Conservation (phyloP, 2,329 filamentous ascomycete genomes). For the Parafenestella ontariensis region DNA sequence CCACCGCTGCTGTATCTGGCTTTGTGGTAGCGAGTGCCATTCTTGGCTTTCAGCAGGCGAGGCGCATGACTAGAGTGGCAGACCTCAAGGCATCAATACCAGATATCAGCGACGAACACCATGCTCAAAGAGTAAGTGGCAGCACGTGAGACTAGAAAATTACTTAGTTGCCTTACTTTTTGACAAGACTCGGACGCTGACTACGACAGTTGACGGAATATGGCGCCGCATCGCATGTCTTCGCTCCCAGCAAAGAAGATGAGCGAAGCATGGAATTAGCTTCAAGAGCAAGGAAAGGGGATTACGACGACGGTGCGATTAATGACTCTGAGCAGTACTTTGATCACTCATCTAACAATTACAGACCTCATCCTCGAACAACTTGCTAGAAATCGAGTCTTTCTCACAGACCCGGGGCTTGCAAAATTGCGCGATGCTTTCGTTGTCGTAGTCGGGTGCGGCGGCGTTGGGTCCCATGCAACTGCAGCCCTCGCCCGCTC, state of each 20-base stretch:
- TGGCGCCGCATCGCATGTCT: conserved; percentile 60
- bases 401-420: conserved; percentile 83
- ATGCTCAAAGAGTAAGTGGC: conserved; percentile 57
- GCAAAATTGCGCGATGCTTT: conserved; percentile 80
- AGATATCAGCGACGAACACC: conserved; percentile 58
- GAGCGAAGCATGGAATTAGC: conserved; percentile 65
- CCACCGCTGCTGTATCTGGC: conserved; percentile 69
- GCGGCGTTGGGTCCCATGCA: conserved; percentile 94
- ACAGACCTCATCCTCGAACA: conserved; percentile 92
- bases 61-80: conserved; percentile 61
- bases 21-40: conserved; percentile 60
- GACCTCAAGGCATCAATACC: conserved; percentile 69
- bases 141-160: not conserved
- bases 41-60: conserved; percentile 63
- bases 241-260: conserved; percentile 59
- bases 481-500: conserved; percentile 85
- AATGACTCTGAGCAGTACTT: not conserved
- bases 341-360: conserved; percentile 4
- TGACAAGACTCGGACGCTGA: conserved; percentile 39
- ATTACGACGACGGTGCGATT: conserved; percentile 67
- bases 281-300: conserved; percentile 65
- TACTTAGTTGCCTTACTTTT: not conserved
- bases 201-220: conserved; percentile 65
- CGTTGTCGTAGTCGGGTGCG: conserved; percentile 88
- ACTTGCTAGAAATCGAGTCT: conserved; percentile 89